Evolutionary conservation across 352 stramenopile species (phyloP), one percentile per base, ranked within the genome.

Genomic region (Phytophthora tentaculata): DNA sequence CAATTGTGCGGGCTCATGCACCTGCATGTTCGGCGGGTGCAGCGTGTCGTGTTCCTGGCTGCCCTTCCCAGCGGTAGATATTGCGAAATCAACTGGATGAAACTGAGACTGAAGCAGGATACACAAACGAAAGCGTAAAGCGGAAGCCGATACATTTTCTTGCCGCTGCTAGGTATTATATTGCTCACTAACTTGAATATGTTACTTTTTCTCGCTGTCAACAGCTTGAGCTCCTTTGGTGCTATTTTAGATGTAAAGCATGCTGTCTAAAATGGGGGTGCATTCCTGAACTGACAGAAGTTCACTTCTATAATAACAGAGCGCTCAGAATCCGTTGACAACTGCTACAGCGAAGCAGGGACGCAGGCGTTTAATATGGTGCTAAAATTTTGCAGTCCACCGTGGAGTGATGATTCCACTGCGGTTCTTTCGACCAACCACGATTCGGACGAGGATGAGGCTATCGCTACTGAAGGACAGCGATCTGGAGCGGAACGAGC

Each of bases 361-460:
- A 8, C 29, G 37, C 45, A 20, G 55, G 47, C 28, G 65, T 32
- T 19, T 32, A 39, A 7, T 23, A 85, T 85, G 75, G 74, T 81
- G 65, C 69, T 90, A 43, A 87, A 84, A 62, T 84, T 90, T 53
- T 88, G 77, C 49, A 65, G 64, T 5, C 51, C 66, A 5, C 57
- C 77, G 23, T 88, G 78, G 75, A 47, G 23, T 35, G 56, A 56
- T 5, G 59, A 68, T 20, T 10, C 35, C 54, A 45, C 44, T 13
- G 23, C 24, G 1, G 35, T 41, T 26, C 35, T 12, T 39, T 14
- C 50, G 22, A 64, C 44, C 16, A 67, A 61, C 23, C 56, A 79
- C 43, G 69, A 73, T 12, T 52, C 60, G 23, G 76, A 77, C 5
- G 72, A 67, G 13, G 52, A 56, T 19, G 12, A 61, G 24, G 48